Conservation (phyloP, 805 yeast genomes). For the Metschnikowia drakensbergensis region DNA sequence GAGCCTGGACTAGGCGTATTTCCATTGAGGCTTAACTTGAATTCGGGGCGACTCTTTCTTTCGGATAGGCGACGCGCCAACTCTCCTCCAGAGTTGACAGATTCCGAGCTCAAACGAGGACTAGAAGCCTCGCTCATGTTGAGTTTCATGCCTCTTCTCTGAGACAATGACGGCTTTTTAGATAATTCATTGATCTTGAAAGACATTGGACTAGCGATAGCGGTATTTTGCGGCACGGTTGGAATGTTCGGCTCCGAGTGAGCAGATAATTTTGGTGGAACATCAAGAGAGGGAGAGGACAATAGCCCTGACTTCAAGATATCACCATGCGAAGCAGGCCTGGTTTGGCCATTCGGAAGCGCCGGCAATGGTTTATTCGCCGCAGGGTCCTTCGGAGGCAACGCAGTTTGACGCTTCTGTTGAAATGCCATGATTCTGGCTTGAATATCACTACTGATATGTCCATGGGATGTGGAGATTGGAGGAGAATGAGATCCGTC, state of each 20-base stretch:
- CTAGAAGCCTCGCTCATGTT: constrained; percentile 31
- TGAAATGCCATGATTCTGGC: constrained; percentile 86
- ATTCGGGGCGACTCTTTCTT: constrained; percentile 37
- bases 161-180: constrained; percentile 46
- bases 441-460: constrained; percentile 69
- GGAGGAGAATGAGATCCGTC: constrained; percentile 19
- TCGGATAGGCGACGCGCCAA: constrained; percentile 36
- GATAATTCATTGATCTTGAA: constrained; percentile 15
- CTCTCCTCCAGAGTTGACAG: constrained; percentile 29
- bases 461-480: constrained; percentile 19
- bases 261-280: background rate
- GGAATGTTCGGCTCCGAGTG: background rate
- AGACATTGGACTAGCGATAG: constrained; percentile 1
- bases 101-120: constrained; percentile 10
- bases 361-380: constrained; percentile 16
- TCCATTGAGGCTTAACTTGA: constrained; percentile 32
- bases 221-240: constrained; percentile 1
- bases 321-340: constrained; percentile 14
- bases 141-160: constrained; percentile 53
- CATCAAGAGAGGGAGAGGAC: constrained; percentile 12
- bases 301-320: constrained; percentile 5
- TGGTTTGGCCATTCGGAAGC: constrained; percentile 13
- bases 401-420: constrained; percentile 51
- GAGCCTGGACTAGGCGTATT: constrained; percentile 15
- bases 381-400: constrained; percentile 10